Base-by-base conservation (phyloP, 1,284 basidiomycete species). In the Puccinia triticina region DNA sequence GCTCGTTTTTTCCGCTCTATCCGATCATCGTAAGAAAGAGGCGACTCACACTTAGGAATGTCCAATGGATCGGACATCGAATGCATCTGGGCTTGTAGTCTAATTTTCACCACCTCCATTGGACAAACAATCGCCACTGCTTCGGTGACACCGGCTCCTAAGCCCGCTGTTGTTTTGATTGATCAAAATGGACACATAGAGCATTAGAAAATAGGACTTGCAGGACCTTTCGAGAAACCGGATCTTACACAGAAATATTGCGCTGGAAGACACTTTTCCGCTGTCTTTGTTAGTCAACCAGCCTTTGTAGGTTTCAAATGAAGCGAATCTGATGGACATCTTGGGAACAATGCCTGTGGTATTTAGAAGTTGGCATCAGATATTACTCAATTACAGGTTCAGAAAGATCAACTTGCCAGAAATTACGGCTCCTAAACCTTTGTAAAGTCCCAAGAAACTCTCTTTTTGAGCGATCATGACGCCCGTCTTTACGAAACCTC, bases 101-200 rank as follows among this genome's bases (percentile, higher is more conserved):
- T 92, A 87, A 99, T 99, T 90, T 99, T 99, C 87, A 99, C 94
- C 64, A 99, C 96, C 87, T 99, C 96, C 96, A 99, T 99, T 0
- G 96, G 96, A 82, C 94, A 97, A 16, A 99, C 96, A 57, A 99
- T 95, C 14, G 92, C 90, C 23, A 99, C 92, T 8, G 96, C 96
- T 88, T 97, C 96, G 0, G 95, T 95, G 23, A 93, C 93, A 79
- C 96, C 96, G 16, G 96, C 96, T 77, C 93, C 94, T 40, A 99
- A 90, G 86, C 96, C 96, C 85, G 95, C 95, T 94, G 84, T 59
- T 43, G 18, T 40, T 26, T 2, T 7, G 3, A 71, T 71, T 23
- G 26, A 29, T 21, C 29, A 72, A 79, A 64, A 34, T 32, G 34
- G 61, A 32, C 37, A 48, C 40, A 50, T 26, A 34, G 32, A 32